Base-by-base conservation (phyloP, 169 alveolate genomes). In the Plasmodium coatneyi region DNA sequence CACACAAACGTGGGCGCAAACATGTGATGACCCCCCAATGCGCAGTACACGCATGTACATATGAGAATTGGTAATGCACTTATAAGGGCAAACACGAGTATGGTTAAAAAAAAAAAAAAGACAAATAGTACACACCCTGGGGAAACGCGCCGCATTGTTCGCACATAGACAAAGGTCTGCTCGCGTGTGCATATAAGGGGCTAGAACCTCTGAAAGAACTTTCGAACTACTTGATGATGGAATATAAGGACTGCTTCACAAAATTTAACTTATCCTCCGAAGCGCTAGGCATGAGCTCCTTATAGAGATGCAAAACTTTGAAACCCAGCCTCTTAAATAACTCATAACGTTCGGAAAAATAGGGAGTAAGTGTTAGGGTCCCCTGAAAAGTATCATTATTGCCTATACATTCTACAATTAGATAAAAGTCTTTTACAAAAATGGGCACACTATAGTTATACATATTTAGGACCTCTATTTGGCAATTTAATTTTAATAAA, bases 321-420 rank as follows among this genome's bases (percentile, higher is more conserved):
- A 36, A 89, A 80, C 81, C 81, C 14, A 80, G 72, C 39, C 25
- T 89, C 56, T 89, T 89, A 89, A 89, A 89, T 89, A 89, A 70
- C 22, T 80, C 71, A 79, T 89, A 89, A 41, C 94, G 80, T 89
- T 89, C 91, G 7, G 82, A 39, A 89, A 89, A 78, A 78, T 89
- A 89, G 19, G 94, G 94, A 80, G 52, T 78, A 79, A 89, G 46
- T 39, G 34, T 34, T 30, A 54, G 81, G 6, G 94, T 60, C 10
- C 82, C 90, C 30, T 60, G 54, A 89, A 89, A 89, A 19, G 90
- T 89, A 22, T 89, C 71, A 39, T 89, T 39, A 19, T 60, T 41
- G 46, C 91, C 71, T 78, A 89, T 89, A 79, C 94, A 89, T 79
- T 89, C 94, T 36, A 89, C 74, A 36, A 89, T 89, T 70, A 89